Conservation (phyloP, 2,329 filamentous ascomycete genomes). For the Talaromyces marneffei region DNA sequence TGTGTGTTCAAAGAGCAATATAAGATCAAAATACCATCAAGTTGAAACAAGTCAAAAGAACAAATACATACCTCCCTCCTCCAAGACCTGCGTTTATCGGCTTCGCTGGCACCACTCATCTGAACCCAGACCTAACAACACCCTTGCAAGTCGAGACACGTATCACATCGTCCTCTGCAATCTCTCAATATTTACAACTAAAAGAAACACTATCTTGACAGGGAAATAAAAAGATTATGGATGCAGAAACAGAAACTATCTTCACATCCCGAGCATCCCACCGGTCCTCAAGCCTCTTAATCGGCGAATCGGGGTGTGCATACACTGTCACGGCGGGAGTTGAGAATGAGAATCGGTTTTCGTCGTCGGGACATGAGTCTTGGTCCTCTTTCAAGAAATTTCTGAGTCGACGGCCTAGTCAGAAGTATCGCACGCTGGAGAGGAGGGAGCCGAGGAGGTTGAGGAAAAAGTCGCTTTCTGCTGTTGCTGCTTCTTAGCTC, state of each 20-base stretch:
- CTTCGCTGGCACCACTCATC: slow-evolving; percentile 16
- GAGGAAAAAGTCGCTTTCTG: slow-evolving; percentile 21
- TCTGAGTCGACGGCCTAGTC: slow-evolving; percentile 23
- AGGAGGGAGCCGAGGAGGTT: slow-evolving; percentile 27
- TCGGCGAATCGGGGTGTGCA: slow-evolving; percentile 14
- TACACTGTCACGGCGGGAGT: slow-evolving; percentile 3
- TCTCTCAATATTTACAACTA: background rate
- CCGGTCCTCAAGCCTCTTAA: slow-evolving; percentile 16
- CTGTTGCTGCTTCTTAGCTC: background rate
- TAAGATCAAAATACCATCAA: no score
- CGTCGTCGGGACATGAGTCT: background rate
- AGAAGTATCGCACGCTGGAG: slow-evolving; percentile 27
- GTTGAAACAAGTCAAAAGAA: background rate
- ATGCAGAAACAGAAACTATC: slow-evolving; percentile 17
- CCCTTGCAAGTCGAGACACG: slow-evolving; percentile 11
- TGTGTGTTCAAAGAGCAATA: background rate
- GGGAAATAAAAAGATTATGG: slow-evolving; percentile 15
- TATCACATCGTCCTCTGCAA: background rate
- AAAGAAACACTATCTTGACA: background rate
- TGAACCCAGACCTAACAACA: background rate
- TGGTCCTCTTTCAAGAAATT: slow-evolving; percentile 24
- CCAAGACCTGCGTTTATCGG: background rate
- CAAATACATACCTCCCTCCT: background rate
- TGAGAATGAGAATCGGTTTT: background rate
- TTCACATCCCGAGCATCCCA: slow-evolving; percentile 14